These are phyloP conservation scores for Mycena rosella DNA, from an alignment of 768 basidiomycete species.

Conservation along the genomic window DNA sequence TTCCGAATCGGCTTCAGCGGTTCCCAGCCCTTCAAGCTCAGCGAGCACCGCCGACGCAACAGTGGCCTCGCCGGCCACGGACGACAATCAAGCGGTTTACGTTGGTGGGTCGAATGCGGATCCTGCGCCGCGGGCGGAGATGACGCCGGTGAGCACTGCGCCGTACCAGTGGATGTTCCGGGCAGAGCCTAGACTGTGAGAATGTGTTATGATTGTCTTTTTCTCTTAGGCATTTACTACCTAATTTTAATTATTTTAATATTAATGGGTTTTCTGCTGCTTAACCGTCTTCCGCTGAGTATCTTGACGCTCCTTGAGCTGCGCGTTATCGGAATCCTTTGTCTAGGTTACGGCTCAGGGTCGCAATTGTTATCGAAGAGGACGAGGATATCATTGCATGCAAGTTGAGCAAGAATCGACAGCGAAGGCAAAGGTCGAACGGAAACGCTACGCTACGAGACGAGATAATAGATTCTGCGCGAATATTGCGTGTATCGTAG, in stretches of 20 bases:
- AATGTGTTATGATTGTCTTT: neutral
- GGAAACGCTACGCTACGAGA: no score
- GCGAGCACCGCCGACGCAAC: conserved; percentile 6
- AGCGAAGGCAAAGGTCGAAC: no score
- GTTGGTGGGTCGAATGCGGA: conserved; percentile 16
- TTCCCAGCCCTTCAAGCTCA: conserved; percentile 13
- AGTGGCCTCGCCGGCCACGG: neutral
- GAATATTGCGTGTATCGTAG: no score
- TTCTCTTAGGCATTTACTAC: conserved; percentile 7
- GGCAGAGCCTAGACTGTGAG: conserved; percentile 17
- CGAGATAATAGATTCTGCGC: no score
- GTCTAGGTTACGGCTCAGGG: no score
- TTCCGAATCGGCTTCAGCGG: conserved; percentile 11
- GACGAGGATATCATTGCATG: no score
- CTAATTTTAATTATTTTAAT: conserved; percentile 16
- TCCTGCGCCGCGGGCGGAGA: conserved; percentile 25
- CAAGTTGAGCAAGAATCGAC: no score
- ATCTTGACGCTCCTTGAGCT: no score
- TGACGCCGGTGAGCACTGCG: conserved; percentile 48
- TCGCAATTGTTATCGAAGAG: no score
- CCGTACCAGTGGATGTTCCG: conserved; percentile 57
- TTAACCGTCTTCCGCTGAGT: neutral
- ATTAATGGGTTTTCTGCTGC: conserved; percentile 13
- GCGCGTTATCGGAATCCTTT: no score
- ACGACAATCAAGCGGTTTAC: conserved; percentile 21